These are phyloP conservation scores for Rhodotorula toruloides DNA, from an alignment of 768 basidiomycete genomes.

Conservation along the genomic window DNA sequence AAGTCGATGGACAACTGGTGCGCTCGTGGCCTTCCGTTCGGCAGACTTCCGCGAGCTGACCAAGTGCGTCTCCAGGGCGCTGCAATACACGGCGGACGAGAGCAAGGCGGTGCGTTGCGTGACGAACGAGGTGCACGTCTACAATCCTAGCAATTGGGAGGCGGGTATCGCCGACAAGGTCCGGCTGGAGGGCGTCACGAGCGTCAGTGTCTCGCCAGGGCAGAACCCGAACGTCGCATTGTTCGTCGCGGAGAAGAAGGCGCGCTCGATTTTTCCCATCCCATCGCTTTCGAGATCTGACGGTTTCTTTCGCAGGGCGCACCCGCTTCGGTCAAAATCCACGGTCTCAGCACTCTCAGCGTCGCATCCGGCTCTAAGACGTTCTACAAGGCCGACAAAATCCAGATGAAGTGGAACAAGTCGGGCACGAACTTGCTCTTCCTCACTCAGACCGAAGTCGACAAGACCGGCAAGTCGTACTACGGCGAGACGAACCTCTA, in stretches of 20 bases:
- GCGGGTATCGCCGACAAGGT: conserved; percentile 76
- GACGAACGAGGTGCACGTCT: conserved; percentile 75
- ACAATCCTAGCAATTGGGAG: conserved; percentile 68
- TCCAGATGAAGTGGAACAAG: conserved; percentile 91
- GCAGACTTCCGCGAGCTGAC: conserved; percentile 42
- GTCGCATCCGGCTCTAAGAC: conserved; percentile 76
- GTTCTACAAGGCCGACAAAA: conserved; percentile 92
- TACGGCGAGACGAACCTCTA: conserved; percentile 97
- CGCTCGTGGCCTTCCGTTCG: conserved; percentile 12
- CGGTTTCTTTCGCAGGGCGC: conserved; percentile 56
- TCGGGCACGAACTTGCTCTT: conserved; percentile 87
- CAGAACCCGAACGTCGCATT: conserved; percentile 82
- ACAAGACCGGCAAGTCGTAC: conserved; percentile 94
- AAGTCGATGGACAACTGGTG: conserved; percentile 84
- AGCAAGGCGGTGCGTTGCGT: conserved; percentile 77
- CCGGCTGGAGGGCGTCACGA: conserved; percentile 74
- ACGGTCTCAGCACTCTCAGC: conserved; percentile 56
- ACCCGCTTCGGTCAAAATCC: conserved; percentile 81
- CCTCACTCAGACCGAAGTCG: conserved; percentile 91
- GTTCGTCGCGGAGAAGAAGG: conserved; percentile 92
- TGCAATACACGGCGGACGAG: conserved; percentile 86
- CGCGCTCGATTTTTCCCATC: conserved; percentile 41
- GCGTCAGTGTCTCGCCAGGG: conserved; percentile 71
- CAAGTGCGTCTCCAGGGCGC: conserved; percentile 50
- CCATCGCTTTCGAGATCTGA: background rate